Conservation (phyloP, 805 yeast genomes). For the Teunomyces barrocoloradensis region DNA sequence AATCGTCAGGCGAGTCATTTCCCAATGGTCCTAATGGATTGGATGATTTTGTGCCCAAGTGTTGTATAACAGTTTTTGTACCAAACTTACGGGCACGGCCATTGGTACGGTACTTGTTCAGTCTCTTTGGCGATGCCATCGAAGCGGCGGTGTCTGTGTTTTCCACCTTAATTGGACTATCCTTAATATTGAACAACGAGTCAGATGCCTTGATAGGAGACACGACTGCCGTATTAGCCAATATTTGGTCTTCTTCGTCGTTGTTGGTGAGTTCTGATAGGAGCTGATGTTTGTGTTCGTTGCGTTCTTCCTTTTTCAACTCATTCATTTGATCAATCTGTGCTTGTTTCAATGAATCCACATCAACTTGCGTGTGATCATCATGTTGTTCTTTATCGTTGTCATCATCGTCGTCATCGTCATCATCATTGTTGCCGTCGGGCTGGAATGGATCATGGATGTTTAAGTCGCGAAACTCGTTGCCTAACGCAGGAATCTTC, state of each 20-base stretch:
- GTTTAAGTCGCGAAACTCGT: conserved; percentile 7
- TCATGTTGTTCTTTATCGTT: neutral
- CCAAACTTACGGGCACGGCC: conserved; percentile 30
- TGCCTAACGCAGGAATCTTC: conserved; percentile 3
- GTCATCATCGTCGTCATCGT: neutral
- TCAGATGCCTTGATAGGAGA: conserved; percentile 19
- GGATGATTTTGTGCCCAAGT: conserved; percentile 17
- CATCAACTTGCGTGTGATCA: neutral
- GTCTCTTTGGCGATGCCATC: conserved; percentile 15
- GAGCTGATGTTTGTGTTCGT: conserved; percentile 29
- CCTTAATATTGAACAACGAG: conserved; percentile 35
- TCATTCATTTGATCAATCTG: conserved; percentile 20
- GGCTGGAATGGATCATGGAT: conserved; percentile 6
- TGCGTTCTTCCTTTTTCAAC: conserved; percentile 34
- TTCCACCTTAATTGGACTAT: conserved; percentile 24
- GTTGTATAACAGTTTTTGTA: conserved; percentile 28
- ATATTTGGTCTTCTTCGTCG: conserved; percentile 10
- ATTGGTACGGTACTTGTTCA: conserved; percentile 23
- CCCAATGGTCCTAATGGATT: conserved; percentile 31
- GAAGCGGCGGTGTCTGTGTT: neutral
- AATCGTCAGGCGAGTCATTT: conserved; percentile 10
- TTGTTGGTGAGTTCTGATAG: conserved; percentile 45
- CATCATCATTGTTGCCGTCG: conserved; percentile 10
- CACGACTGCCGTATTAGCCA: conserved; percentile 3
- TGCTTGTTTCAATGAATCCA: neutral